Percentiles rank a stretch among this genome's conserved stretches.
phyloP scores from a whole-genome alignment of 2,329 filamentous ascomycete species.

The Fusarium verticillioides region DNA sequence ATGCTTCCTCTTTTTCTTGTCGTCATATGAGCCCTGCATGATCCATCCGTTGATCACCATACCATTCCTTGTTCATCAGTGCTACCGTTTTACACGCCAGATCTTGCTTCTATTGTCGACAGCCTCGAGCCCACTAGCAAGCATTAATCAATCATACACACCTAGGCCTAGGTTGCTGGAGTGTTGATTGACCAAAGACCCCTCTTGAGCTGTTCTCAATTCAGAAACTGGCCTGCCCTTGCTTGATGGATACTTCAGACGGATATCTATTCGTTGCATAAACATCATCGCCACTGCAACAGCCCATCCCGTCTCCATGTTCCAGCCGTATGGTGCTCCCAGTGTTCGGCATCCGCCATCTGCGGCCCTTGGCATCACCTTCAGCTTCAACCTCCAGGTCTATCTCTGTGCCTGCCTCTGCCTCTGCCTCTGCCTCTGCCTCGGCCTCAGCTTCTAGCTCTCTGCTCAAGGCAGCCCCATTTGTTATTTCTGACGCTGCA shows the following conservation, averaged over 20 bases:
- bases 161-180: not conserved
- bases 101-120: slow-evolving; percentile 14
- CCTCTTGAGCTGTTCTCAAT: not conserved
- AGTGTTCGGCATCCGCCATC: slow-evolving; percentile 41
- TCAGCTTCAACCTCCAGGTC: slow-evolving; percentile 5
- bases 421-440: not conserved
- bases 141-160: slow-evolving; percentile 1
- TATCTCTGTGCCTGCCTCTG: not conserved
- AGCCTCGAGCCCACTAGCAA: not conserved
- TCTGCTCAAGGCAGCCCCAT: slow-evolving; percentile 11
- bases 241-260: slow-evolving; percentile 4
- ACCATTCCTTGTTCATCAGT: slow-evolving; percentile 27
- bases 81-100: slow-evolving; percentile 15
- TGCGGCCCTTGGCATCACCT: slow-evolving; percentile 40
- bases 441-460: slow-evolving; percentile 4
- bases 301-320: slow-evolving; percentile 44
- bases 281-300: slow-evolving; percentile 22
- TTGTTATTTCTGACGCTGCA: not conserved
- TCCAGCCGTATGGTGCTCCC: slow-evolving; percentile 43
- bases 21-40: slow-evolving; percentile 35
- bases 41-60: slow-evolving; percentile 34
- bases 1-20: slow-evolving; percentile 11
- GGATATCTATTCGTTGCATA: not conserved
- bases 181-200: slow-evolving; percentile 14
- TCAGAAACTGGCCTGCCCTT: slow-evolving; percentile 10